A percentile compares a stretch with the other conserved stretches of the same genome.
Evolutionary conservation across 192 early-diverging fungal genomes (phyloP).

Genomic region (Linnemannia exigua): DNA sequence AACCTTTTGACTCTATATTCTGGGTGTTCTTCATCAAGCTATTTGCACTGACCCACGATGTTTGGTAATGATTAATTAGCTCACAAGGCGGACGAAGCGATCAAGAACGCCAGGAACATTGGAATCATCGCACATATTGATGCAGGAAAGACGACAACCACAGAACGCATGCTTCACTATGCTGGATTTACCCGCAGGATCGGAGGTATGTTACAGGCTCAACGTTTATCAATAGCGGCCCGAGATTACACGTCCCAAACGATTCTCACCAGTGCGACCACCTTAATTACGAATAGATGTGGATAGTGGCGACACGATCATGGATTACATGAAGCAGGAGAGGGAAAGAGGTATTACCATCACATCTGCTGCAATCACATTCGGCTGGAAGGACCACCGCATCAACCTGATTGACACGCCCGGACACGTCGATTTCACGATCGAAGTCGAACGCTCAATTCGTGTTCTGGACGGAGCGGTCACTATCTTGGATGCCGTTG

Average conservation of each 20-base stretch:
- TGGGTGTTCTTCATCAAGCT: too few species aligned
- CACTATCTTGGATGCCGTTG: slow-evolving; percentile 92
- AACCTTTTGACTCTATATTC: neutral
- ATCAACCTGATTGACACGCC: slow-evolving; percentile 98
- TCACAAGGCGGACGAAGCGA: slow-evolving; percentile 48
- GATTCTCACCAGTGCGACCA: neutral
- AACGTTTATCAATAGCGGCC: too few species aligned
- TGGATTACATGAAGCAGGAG: slow-evolving; percentile 92
- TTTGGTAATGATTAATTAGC: neutral
- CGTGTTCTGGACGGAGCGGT: slow-evolving; percentile 96
- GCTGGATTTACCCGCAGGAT: slow-evolving; percentile 90
- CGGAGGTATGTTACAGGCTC: slow-evolving; percentile 83
- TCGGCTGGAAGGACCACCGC: slow-evolving; percentile 79
- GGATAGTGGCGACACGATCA: slow-evolving; percentile 94
- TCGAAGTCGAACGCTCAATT: slow-evolving; percentile 94
- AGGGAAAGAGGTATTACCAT: slow-evolving; percentile 96
- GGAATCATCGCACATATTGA: slow-evolving; percentile 99
- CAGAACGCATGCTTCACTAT: slow-evolving; percentile 98
- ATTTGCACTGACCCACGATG: too few species aligned
- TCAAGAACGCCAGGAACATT: slow-evolving; percentile 80
- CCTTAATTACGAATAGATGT: slow-evolving; percentile 69
- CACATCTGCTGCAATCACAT: slow-evolving; percentile 91
- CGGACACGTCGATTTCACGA: slow-evolving; percentile 96
- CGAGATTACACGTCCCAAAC: slow-evolving; percentile 13
- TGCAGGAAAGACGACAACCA: slow-evolving; percentile 96